Evolutionary conservation across 768 basidiomycete species (phyloP).

Genomic region (Floccularia luteovirens): DNA sequence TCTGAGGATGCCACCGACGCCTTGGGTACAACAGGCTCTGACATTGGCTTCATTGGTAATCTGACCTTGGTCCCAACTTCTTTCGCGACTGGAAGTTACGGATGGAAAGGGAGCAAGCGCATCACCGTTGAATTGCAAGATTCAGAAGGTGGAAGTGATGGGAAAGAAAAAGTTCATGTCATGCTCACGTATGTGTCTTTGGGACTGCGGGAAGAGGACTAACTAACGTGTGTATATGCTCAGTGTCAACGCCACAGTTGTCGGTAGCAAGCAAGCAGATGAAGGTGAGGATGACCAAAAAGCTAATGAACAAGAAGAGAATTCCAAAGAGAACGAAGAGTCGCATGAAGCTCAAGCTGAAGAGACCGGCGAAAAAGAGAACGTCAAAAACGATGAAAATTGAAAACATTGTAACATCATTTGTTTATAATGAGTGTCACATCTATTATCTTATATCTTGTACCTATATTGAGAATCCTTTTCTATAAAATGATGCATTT

Average conservation of each 20-base stretch:
- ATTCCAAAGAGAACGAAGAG: slow-evolving; percentile 9
- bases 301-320: slow-evolving; percentile 13
- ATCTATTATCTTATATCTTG: no score
- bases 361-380: no score
- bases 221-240: background rate
- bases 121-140: slow-evolving; percentile 57
- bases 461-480: no score
- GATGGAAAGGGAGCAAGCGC: slow-evolving; percentile 76
- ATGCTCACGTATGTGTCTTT: slow-evolving; percentile 54
- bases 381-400: no score
- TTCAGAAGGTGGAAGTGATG: slow-evolving; percentile 31
- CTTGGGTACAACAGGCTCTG: slow-evolving; percentile 14
- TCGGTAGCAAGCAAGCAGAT: slow-evolving; percentile 54
- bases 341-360: slow-evolving; percentile 2
- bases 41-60: slow-evolving; percentile 55
- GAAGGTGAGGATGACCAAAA: slow-evolving; percentile 22
- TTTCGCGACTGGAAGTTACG: slow-evolving; percentile 73
- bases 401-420: no score
- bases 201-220: no score
- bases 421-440: no score
- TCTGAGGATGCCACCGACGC: slow-evolving; percentile 9
- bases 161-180: slow-evolving; percentile 64
- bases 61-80: slow-evolving; percentile 48
- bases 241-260: slow-evolving; percentile 72
- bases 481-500: no score